A percentile compares a stretch with the other conserved stretches of the same genome.
Evolutionary conservation across 257 asterid genomes (phyloP).

Genomic region (Handroanthus guayacan): DNA sequence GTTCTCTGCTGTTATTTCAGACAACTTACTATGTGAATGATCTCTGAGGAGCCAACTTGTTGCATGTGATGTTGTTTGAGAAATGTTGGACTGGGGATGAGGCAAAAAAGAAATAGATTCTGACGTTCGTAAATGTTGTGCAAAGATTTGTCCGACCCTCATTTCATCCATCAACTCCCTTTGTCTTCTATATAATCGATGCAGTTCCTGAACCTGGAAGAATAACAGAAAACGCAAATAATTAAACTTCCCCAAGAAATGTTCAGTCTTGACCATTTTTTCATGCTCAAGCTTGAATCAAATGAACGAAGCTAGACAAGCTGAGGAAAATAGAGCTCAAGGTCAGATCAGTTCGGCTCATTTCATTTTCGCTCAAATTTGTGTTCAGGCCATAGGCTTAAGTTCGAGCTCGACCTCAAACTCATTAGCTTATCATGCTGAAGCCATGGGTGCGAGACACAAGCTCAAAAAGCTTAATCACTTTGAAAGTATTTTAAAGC

Average conservation of each 20-base stretch:
- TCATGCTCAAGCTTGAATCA: too few relatives aligned
- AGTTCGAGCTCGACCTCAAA: too few relatives aligned
- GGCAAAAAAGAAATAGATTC: slow-evolving; percentile 41
- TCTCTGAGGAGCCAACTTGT: slow-evolving; percentile 46
- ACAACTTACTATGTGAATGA: slow-evolving; percentile 35
- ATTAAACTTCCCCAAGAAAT: not conserved
- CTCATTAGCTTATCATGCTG: too few relatives aligned
- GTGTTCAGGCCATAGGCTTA: too few relatives aligned
- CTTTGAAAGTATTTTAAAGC: too few relatives aligned
- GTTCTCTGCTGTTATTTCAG: slow-evolving; percentile 34
- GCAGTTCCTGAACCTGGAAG: slow-evolving; percentile 77
- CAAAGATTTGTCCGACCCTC: slow-evolving; percentile 44
- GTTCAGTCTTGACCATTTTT: not conserved
- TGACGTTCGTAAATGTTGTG: slow-evolving; percentile 43
- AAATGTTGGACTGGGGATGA: slow-evolving; percentile 37
- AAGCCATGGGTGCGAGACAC: too few relatives aligned
- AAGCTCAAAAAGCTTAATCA: too few relatives aligned
- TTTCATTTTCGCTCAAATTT: too few relatives aligned
- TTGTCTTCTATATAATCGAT: slow-evolving; percentile 69
- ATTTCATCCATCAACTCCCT: slow-evolving; percentile 69
- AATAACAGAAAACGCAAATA: slow-evolving; percentile 25
- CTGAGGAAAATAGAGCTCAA: too few relatives aligned
- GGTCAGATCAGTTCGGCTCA: too few relatives aligned
- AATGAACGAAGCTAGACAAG: too few relatives aligned
- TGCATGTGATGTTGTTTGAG: slow-evolving; percentile 42